These are phyloP conservation scores for Saussurea involucrata DNA, from an alignment of 129 eudicot species.

Conservation along the genomic window DNA sequence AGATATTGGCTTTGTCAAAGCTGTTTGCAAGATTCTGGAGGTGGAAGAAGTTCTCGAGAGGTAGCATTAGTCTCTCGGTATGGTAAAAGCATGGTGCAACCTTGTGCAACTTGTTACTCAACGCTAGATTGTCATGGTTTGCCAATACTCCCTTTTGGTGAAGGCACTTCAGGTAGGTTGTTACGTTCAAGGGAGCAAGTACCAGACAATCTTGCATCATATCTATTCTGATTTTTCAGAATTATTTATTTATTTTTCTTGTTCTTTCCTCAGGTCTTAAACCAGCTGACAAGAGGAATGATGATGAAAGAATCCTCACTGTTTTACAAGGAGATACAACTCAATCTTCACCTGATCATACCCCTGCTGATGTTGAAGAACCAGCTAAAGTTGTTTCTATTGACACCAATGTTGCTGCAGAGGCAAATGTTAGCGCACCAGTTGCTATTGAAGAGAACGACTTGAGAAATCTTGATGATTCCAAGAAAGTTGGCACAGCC, in stretches of 20 bases:
- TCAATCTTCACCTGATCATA: conserved; percentile 1
- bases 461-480: conserved; percentile 19
- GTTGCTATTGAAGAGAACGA: conserved; percentile 8
- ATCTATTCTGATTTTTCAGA: not conserved
- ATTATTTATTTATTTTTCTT: not conserved
- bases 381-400: not conserved
- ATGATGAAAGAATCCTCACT: conserved; percentile 11
- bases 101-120: conserved; percentile 16
- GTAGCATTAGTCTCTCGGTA: conserved; percentile 9
- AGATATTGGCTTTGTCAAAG: conserved; percentile 48
- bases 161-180: conserved; percentile 32
- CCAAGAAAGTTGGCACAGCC: not conserved
- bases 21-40: conserved; percentile 29
- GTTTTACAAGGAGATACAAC: not conserved
- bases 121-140: conserved; percentile 4
- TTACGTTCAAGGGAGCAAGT: not conserved
- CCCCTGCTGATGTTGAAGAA: conserved; percentile 8
- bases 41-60: conserved; percentile 24
- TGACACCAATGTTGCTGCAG: conserved; percentile 15
- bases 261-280: conserved; percentile 10
- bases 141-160: conserved; percentile 27
- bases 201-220: not conserved
- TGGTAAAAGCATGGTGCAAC: conserved; percentile 23
- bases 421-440: not conserved
- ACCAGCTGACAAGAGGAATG: conserved; percentile 6